Base-by-base conservation (phyloP, 2,329 filamentous ascomycete species). In the Diplodia seriata region DNA sequence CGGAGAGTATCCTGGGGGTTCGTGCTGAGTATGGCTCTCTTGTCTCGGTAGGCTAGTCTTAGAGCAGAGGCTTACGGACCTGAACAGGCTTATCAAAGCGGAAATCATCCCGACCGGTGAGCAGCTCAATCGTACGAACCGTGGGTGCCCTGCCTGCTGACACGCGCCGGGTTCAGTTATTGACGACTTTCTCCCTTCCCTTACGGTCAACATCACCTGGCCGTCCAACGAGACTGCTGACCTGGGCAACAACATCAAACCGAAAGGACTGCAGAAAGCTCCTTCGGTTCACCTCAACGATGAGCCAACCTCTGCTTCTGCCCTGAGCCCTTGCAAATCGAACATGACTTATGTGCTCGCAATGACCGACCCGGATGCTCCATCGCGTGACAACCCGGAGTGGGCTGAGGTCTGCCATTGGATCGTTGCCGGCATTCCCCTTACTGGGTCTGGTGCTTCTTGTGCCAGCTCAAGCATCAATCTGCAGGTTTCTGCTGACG, bases 361-460 rank as follows among this genome's bases (percentile, higher is more conserved):
- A 12, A 77, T 88, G 4, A 87, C 85, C 1, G 86, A 88, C 72
- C 86, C 86, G 0, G 86, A 88, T 74, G 86, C 86, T n/a, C 85
- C 84, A 2, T 84, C 81, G 9, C 81, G 82, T 53, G 76, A 83
- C 1, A 74, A 87, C 69, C 85, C 85, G 1, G 79, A 85, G 66
- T 87, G 84, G 85, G 81, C 79, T 23, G 83, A 88, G 70, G 83
- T 88, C 76, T 87, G 85, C 72, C 86, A 88, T 73, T 87, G 85
- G 85, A 80, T 84, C 62, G 76, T 76, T 0, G 75, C 80, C 9
- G 77, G 79, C 31, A 72, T 82, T 6, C 72, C 74, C 1, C 64
- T 81, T 2, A 69, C 71, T 2, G 11, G 51, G 11, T 18, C 55
- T 5, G 55, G 40, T 15, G 50, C 33, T 57, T 15, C 38, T 59